Evolutionary conservation across 345 rosid genomes (phyloP).

Genomic region (Erodium maritimum): DNA sequence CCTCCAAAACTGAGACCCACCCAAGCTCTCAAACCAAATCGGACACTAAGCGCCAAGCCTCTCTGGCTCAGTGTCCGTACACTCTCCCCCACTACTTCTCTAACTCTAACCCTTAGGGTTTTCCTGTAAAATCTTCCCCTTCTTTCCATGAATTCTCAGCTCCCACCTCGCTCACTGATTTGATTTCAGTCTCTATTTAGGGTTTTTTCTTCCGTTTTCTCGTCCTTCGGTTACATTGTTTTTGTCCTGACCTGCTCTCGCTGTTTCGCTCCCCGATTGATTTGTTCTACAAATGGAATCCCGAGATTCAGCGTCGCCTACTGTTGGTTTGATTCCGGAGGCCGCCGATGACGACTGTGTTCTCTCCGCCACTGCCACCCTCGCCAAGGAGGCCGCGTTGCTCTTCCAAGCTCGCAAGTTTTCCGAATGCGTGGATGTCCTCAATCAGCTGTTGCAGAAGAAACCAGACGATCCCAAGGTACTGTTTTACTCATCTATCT

Average conservation of each 20-base stretch:
- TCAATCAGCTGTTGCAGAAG: conserved; percentile 54
- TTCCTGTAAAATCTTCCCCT: not conserved
- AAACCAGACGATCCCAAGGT: conserved; percentile 82
- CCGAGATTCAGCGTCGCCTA: conserved; percentile 33
- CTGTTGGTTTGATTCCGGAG: conserved; percentile 16
- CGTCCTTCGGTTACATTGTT: not conserved
- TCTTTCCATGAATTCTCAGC: not conserved
- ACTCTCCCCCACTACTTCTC: not conserved
- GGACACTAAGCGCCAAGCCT: not conserved
- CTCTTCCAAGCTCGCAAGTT: conserved; percentile 65
- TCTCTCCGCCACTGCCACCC: conserved; percentile 34
- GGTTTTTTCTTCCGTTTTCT: not conserved
- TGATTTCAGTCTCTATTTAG: not conserved
- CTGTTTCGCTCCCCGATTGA: not conserved
- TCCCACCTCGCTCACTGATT: not conserved
- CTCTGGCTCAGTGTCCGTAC: not conserved
- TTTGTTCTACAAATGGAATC: conserved; percentile 38
- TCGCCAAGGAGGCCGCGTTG: conserved; percentile 69
- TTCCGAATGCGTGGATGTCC: conserved; percentile 52
- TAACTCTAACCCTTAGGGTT: too few species aligned
- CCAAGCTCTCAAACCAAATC: not conserved
- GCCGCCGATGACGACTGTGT: conserved; percentile 31
- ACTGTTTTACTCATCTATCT: not conserved
- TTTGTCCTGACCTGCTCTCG: not conserved
- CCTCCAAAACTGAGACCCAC: not conserved